phyloP scores from a whole-genome alignment of 192 early-diverging fungal genomes.

The Coemansia sp. region DNA sequence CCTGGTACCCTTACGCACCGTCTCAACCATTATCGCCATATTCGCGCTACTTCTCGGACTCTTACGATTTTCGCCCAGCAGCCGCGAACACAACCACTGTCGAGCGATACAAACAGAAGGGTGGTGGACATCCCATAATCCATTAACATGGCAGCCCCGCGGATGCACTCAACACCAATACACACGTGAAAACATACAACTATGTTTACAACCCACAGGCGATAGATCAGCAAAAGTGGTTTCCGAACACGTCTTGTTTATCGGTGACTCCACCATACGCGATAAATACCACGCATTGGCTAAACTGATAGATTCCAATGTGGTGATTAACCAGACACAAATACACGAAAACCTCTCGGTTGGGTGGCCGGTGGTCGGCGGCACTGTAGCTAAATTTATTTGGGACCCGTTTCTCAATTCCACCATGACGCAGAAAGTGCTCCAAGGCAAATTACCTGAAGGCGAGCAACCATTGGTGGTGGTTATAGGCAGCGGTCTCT shows the following conservation, averaged over 20 bases:
- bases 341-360: constrained; percentile 32
- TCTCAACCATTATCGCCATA: neutral
- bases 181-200: constrained; percentile 29
- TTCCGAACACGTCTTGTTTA: constrained; percentile 52
- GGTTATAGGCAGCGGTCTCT: constrained; percentile 61
- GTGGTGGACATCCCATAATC: constrained; percentile 52
- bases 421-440: constrained; percentile 28
- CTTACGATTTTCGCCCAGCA: constrained; percentile 25
- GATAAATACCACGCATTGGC: constrained; percentile 61
- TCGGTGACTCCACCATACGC: constrained; percentile 71
- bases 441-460: constrained; percentile 12
- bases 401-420: constrained; percentile 75
- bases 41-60: constrained; percentile 13
- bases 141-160: constrained; percentile 61
- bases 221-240: neutral
- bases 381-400: constrained; percentile 57
- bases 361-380: constrained; percentile 45
- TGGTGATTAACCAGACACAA: constrained; percentile 23
- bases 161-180: constrained; percentile 65
- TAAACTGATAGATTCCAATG: constrained; percentile 42
- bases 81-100: constrained; percentile 35
- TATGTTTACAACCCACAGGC: constrained; percentile 52
- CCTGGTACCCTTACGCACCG: neutral
- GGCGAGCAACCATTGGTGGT: constrained; percentile 37
- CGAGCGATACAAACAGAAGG: constrained; percentile 33